These are phyloP conservation scores for Daldinia caldariorum DNA, from an alignment of 495 filamentous ascomycete species.

Conservation along the genomic window DNA sequence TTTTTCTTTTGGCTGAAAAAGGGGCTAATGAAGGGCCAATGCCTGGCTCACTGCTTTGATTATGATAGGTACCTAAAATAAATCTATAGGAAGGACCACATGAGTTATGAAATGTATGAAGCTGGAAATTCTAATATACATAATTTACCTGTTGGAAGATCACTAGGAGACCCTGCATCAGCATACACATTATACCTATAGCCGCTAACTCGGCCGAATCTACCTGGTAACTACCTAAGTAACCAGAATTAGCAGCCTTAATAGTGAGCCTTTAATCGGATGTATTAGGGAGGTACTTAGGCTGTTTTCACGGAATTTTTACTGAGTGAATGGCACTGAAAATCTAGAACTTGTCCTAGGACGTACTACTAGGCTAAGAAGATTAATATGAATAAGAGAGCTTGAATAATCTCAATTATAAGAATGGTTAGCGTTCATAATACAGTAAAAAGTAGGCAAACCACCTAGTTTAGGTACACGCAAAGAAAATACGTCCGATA, in stretches of 20 bases:
- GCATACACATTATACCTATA: no score
- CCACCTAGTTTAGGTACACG: constrained; percentile 3
- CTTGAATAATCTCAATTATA: neutral
- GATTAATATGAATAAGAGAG: neutral
- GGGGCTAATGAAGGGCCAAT: neutral
- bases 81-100: no score
- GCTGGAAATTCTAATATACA: neutral
- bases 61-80: neutral
- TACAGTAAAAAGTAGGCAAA: neutral
- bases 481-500: neutral
- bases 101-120: neutral
- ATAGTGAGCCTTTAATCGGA: no score
- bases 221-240: no score
- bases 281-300: no score
- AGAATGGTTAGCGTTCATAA: neutral
- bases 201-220: no score
- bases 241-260: no score
- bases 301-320: neutral
- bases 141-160: neutral
- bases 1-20: neutral
- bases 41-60: neutral
- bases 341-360: neutral
- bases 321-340: neutral
- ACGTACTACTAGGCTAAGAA: neutral
- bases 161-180: neutral